Conservation (phyloP, 495 filamentous ascomycete species). For the Baudoinia panamericana region DNA sequence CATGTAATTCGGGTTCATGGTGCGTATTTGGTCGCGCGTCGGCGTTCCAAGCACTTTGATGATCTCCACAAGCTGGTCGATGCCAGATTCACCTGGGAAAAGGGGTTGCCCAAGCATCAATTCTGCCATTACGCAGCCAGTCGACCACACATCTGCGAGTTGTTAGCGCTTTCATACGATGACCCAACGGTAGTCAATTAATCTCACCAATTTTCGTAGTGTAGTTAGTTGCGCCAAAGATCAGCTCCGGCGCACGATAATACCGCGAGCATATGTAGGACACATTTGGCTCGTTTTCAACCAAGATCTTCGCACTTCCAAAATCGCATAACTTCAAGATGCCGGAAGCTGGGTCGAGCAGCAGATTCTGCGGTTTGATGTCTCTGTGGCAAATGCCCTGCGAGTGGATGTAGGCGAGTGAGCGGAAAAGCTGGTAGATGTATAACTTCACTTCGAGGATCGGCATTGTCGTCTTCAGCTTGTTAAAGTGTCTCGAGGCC, state of each 20-base stretch:
- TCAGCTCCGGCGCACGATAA: conserved; percentile 94
- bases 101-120: conserved; percentile 97
- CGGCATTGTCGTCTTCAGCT: conserved; percentile 99
- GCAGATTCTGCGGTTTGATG: conserved; percentile 97
- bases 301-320: conserved; percentile 95
- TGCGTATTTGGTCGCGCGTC: conserved; percentile 96
- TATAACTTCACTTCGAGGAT: conserved; percentile 98
- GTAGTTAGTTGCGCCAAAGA: conserved; percentile 98
- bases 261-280: conserved; percentile 99
- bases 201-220: conserved; percentile 97
- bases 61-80: conserved; percentile 97
- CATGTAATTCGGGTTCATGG: conserved; percentile 99
- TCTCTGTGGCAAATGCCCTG: conserved; percentile 98
- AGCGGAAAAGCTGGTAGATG: conserved; percentile 98
- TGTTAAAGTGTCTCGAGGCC: conserved; percentile 98
- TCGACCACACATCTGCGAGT: conserved; percentile 87
- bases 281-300: conserved; percentile 98
- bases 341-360: conserved; percentile 79
- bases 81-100: conserved; percentile 98
- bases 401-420: conserved; percentile 96
- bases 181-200: not conserved
- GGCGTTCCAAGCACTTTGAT: conserved; percentile 98
- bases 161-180: conserved; percentile 3
- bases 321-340: conserved; percentile 98
- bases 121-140: conserved; percentile 98